Conservation (phyloP, 2,329 filamentous ascomycete species). For the Pseudogymnoascus pannorum region DNA sequence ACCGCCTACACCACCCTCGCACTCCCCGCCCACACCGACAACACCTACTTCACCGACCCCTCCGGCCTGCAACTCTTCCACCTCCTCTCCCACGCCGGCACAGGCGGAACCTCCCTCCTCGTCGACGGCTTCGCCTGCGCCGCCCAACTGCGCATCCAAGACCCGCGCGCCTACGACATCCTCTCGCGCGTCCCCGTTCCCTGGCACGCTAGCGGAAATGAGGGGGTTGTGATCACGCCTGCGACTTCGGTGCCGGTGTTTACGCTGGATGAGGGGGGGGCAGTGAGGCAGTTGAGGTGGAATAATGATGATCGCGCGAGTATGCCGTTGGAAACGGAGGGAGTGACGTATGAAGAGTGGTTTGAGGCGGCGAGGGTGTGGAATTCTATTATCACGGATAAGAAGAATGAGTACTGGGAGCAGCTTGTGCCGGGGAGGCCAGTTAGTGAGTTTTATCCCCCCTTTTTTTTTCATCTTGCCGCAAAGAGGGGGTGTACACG, state of each 20-base stretch:
- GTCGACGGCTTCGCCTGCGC: slow-evolving; percentile 82
- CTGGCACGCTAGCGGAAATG: slow-evolving; percentile 81
- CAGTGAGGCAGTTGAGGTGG: slow-evolving; percentile 69
- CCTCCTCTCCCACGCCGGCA: slow-evolving; percentile 68
- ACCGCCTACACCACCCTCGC: slow-evolving; percentile 85
- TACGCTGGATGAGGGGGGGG: slow-evolving; percentile 42
- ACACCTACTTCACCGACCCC: slow-evolving; percentile 90
- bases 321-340: slow-evolving; percentile 33
- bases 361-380: slow-evolving; percentile 74
- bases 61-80: slow-evolving; percentile 90
- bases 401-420: slow-evolving; percentile 66
- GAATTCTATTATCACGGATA: slow-evolving; percentile 58
- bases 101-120: slow-evolving; percentile 72
- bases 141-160: slow-evolving; percentile 45
- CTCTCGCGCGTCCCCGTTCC: slow-evolving; percentile 54
- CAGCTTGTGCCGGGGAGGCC: slow-evolving; percentile 73
- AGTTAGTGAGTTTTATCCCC: slow-evolving; percentile 52
- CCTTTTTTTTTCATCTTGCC: not conserved
- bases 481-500: no score
- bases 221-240: slow-evolving; percentile 73
- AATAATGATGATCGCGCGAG: slow-evolving; percentile 84
- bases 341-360: slow-evolving; percentile 44
- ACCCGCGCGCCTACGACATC: slow-evolving; percentile 47
- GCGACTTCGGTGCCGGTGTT: slow-evolving; percentile 65
- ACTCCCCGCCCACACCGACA: slow-evolving; percentile 85